Percentiles rank a stretch among this genome's conserved stretches.
These are phyloP conservation scores for Globisporangium heterothallicum DNA, from an alignment of 352 stramenopile genomes.

Conservation along the genomic window DNA sequence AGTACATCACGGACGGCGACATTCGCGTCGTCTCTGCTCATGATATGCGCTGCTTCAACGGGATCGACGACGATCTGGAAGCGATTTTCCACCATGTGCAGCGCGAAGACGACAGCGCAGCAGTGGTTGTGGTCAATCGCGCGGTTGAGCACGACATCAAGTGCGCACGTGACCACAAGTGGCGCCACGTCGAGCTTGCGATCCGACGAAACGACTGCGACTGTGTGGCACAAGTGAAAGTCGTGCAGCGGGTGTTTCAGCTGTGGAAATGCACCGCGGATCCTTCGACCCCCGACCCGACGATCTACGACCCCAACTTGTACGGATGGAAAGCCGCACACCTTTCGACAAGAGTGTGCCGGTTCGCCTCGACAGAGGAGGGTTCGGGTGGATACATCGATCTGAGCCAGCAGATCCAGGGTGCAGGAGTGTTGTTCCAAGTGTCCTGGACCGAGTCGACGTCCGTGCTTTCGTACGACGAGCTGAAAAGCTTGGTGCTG, in stretches of 20 bases:
- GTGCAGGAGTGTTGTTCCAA: conserved; percentile 54
- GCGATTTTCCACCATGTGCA: conserved; percentile 36
- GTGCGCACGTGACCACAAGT: conserved; percentile 94
- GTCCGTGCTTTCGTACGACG: conserved; percentile 66
- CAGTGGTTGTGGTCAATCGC: conserved; percentile 40
- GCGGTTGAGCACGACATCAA: conserved; percentile 67
- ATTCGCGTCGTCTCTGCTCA: conserved; percentile 87
- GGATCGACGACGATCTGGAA: conserved; percentile 76
- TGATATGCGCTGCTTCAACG: conserved; percentile 89
- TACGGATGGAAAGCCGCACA: conserved; percentile 55
- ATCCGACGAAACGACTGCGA: conserved; percentile 90
- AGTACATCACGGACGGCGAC: conserved; percentile 88
- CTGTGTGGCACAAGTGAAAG: conserved; percentile 83
- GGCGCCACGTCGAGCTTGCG: conserved; percentile 81
- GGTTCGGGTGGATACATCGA: conserved; percentile 14
- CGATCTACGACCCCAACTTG: conserved; percentile 31
- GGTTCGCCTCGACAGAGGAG: conserved; percentile 31
- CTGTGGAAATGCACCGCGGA: conserved; percentile 91
- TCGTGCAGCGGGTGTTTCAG: conserved; percentile 87
- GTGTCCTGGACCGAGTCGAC: conserved; percentile 54
- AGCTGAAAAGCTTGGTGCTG: conserved; percentile 59
- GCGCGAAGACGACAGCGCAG: conserved; percentile 4
- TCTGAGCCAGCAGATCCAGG: conserved; percentile 19
- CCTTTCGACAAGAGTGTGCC: conserved; percentile 48
- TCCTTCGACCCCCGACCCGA: conserved; percentile 18